Evolutionary conservation across 352 stramenopile genomes (phyloP).

Genomic region (Thalassiosira pacifica): DNA sequence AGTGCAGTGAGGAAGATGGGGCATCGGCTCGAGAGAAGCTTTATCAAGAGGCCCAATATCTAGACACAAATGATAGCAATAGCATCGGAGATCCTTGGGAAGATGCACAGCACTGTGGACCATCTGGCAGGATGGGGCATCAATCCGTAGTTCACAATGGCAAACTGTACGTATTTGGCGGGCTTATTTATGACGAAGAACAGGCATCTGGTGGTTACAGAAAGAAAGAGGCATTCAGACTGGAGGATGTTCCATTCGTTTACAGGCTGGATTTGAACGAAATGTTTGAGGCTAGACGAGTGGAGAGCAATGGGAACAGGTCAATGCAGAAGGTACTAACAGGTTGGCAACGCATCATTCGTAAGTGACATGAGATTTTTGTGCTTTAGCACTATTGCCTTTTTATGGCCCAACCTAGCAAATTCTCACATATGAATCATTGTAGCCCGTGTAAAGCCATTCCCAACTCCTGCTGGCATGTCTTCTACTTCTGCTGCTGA

Average conservation of each 20-base stretch:
- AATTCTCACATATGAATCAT: not conserved
- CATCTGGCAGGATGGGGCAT: conserved; percentile 63
- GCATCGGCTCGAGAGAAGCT: conserved; percentile 39
- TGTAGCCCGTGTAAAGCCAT: conserved; percentile 49
- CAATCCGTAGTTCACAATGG: conserved; percentile 56
- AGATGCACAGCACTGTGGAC: conserved; percentile 40
- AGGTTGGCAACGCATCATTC: conserved; percentile 65
- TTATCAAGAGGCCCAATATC: conserved; percentile 47
- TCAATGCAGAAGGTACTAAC: conserved; percentile 30
- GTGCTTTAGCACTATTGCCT: not conserved
- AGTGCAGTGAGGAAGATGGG: conserved; percentile 37
- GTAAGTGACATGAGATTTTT: not conserved
- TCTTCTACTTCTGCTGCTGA: conserved; percentile 42
- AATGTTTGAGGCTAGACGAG: conserved; percentile 47
- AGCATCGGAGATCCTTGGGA: conserved; percentile 36
- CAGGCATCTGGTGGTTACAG: conserved; percentile 16
- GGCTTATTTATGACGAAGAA: conserved; percentile 66
- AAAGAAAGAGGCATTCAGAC: conserved; percentile 50
- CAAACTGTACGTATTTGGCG: conserved; percentile 71
- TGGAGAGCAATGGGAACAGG: not conserved
- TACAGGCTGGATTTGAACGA: conserved; percentile 65
- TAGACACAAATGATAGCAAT: conserved; percentile 7
- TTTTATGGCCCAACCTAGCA: not conserved
- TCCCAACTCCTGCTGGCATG: conserved; percentile 23
- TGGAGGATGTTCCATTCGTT: conserved; percentile 66